Evolutionary conservation across 805 yeast species (phyloP).

Genomic region (Candida xiaguanensis): DNA sequence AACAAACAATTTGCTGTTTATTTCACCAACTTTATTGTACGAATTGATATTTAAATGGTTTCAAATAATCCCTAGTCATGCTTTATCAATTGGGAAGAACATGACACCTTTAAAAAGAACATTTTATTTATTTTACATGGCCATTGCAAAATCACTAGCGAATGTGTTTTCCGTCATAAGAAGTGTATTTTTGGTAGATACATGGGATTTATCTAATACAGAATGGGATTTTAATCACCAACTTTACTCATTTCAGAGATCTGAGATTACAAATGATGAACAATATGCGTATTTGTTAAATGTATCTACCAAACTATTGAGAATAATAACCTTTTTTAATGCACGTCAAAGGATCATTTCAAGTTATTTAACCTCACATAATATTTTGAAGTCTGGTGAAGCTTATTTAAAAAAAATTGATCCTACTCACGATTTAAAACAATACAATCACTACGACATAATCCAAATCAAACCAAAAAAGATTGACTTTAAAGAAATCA

Average conservation of each 20-base stretch:
- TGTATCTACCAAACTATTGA: conserved; percentile 23
- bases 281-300: conserved; percentile 21
- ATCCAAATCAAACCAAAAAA: conserved; percentile 15
- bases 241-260: conserved; percentile 16
- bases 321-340: conserved; percentile 33
- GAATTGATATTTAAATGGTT: conserved; percentile 35
- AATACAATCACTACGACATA: conserved; percentile 10
- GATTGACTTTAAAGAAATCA: conserved; percentile 15
- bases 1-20: conserved; percentile 17
- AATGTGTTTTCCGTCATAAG: conserved; percentile 34
- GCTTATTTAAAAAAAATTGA: conserved; percentile 13
- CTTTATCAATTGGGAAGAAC: conserved; percentile 23
- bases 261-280: conserved; percentile 11
- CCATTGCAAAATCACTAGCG: conserved; percentile 30
- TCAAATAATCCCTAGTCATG: conserved; percentile 30
- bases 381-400: conserved; percentile 14
- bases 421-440: conserved; percentile 8
- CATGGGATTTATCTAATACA: conserved; percentile 30
- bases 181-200: conserved; percentile 31
- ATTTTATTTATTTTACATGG: conserved; percentile 31
- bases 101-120: conserved; percentile 28
- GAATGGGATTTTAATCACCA: conserved; percentile 24
- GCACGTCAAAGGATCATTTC: conserved; percentile 18
- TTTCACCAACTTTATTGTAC: conserved; percentile 29
- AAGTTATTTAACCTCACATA: conserved; percentile 15